Base-by-base conservation (phyloP, 805 yeast species). In the Dipodascus geniculatus region DNA sequence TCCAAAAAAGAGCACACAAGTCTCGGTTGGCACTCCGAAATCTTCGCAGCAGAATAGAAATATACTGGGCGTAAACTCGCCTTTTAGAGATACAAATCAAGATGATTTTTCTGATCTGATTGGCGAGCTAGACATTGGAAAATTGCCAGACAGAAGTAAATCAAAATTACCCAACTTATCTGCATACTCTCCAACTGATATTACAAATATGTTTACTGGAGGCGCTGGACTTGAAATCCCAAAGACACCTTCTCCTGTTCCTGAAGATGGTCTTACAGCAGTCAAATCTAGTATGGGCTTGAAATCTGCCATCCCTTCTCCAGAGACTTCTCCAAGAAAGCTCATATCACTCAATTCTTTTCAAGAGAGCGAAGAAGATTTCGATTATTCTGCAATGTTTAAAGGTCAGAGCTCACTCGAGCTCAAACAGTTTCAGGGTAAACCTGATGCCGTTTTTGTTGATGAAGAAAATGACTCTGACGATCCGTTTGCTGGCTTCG, bases 381-480 rank as follows among this genome's bases (percentile, higher is more conserved):
- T 55, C 19, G 64, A 61, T 42, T 60, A 54, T 35, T 50, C 61
- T 6, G 51, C 53, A 4, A 57, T 55, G 22, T 55, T 59, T n/a
- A 57, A 58, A 17, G 44, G 48, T 22, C 48, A 47, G 9, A 22
- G 48, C 4, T 53, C 54, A 4, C 48, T 48, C 4, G 54, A 53
- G 28, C 42, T 28, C 8, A 38, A 53, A 3, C 31, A 48, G 22
- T 47, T 14, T 33, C 48, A 23, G 22, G 20, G 33, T 28, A 38
- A 22, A 16, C 9, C 19, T 48, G 11, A 22, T 31, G 16, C 51
- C 33, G 50, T 54, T 11, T 51, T 54, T 0, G 57, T 54, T 9
- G 52, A 51, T 22, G 31, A 47, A 14, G 50, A 38, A 11, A 49
- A 47, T 42, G 55, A 53, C 19, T 47, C 35, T 22, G 57, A 53